Conservation (phyloP, 192 early-diverging fungal species). For the Mortierella hygrophila region DNA sequence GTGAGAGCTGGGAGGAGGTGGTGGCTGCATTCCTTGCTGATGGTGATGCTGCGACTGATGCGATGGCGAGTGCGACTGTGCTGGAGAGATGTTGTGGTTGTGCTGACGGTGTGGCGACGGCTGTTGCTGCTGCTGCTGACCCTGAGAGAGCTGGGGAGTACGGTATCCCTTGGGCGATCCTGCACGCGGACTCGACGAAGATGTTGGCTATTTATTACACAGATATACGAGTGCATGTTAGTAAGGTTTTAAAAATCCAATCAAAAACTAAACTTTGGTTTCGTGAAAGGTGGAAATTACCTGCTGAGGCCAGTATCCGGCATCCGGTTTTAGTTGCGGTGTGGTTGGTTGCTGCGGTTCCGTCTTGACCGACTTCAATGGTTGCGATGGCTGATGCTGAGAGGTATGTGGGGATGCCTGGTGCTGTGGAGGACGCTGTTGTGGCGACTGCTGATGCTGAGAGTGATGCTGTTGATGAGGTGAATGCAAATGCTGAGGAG, state of each 20-base stretch:
- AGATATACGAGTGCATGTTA: not conserved
- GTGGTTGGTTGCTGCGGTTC: conserved; percentile 18
- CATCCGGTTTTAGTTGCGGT: not conserved
- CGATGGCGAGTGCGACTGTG: not conserved
- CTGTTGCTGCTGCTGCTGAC: conserved; percentile 23
- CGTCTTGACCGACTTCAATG: not conserved
- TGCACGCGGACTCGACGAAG: conserved; percentile 9
- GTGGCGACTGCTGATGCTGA: conserved; percentile 10
- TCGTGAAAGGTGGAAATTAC: not conserved
- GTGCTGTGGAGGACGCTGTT: conserved; percentile 9
- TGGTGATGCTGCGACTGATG: conserved; percentile 18
- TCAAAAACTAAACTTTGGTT: not conserved
- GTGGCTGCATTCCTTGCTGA: conserved; percentile 4
- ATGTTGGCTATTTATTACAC: not conserved
- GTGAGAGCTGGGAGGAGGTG: conserved; percentile 4
- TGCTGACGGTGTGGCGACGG: conserved; percentile 1
- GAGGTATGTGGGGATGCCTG: conserved; percentile 4
- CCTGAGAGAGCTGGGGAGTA: conserved; percentile 5
- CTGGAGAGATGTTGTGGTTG: not conserved
- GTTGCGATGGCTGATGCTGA: not conserved
- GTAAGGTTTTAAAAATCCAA: not conserved
- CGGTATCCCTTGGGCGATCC: conserved; percentile 11
- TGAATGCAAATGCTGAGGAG: not conserved
- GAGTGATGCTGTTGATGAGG: conserved; percentile 17
- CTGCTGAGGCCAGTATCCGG: conserved; percentile 23